These are phyloP conservation scores for Fraxinus anomala DNA, from an alignment of 257 asterid species.

Conservation along the genomic window DNA sequence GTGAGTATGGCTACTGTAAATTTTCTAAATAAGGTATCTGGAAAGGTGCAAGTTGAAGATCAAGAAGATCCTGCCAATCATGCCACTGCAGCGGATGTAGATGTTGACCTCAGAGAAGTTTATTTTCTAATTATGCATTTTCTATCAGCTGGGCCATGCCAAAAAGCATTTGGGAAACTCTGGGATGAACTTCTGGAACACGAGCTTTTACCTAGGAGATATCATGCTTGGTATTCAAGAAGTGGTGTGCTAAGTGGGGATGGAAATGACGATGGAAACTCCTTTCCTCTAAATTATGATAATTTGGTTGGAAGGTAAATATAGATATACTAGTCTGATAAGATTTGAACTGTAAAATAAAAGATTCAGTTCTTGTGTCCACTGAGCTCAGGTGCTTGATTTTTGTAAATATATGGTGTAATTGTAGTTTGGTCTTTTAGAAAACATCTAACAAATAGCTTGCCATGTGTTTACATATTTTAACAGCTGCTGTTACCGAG, in stretches of 20 bases:
- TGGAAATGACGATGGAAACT: slow-evolving; percentile 54
- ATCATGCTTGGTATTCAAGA: slow-evolving; percentile 87
- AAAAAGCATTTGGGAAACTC: slow-evolving; percentile 59
- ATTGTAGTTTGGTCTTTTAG: background rate
- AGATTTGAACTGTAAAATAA: background rate
- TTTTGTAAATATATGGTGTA: background rate
- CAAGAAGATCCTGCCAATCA: slow-evolving; percentile 49
- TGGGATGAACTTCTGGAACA: slow-evolving; percentile 76
- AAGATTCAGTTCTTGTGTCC: background rate
- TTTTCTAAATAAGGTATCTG: slow-evolving; percentile 46
- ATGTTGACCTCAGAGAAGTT: slow-evolving; percentile 78
- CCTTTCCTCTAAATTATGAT: slow-evolving; percentile 70
- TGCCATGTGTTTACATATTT: background rate
- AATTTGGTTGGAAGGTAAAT: slow-evolving; percentile 60
- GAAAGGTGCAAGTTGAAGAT: slow-evolving; percentile 54
- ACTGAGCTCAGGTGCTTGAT: background rate
- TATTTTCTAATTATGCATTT: slow-evolving; percentile 91
- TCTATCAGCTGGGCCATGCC: slow-evolving; percentile 92
- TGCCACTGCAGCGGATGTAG: slow-evolving; percentile 52
- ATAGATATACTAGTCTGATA: slow-evolving; percentile 5
- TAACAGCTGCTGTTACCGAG: background rate
- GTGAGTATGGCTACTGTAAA: slow-evolving; percentile 46
- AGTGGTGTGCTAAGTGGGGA: slow-evolving; percentile 43
- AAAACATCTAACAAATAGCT: background rate
- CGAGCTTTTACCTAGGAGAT: slow-evolving; percentile 91